phyloP scores from a whole-genome alignment of 2,329 filamentous ascomycete genomes.

The Pseudogymnoascus sp. region DNA sequence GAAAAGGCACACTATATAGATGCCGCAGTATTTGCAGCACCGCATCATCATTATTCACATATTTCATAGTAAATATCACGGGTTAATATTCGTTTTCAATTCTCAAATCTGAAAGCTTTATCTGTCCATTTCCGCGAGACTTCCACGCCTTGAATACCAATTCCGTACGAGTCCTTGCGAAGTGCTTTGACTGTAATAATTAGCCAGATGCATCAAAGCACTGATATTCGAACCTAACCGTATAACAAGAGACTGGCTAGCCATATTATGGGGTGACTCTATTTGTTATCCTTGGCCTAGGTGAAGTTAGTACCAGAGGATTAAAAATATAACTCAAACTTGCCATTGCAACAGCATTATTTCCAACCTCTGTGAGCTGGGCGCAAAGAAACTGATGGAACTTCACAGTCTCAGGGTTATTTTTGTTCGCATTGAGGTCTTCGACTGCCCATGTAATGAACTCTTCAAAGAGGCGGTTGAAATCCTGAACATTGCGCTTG shows the following conservation, averaged over 20 bases:
- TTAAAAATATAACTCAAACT: neutral
- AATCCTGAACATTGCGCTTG: neutral
- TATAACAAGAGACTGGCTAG: neutral
- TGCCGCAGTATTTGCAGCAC: neutral
- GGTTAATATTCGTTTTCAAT: neutral
- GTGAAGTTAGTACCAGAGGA: neutral
- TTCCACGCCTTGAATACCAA: neutral
- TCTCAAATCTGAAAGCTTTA: neutral
- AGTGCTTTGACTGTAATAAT: neutral
- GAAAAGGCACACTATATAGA: neutral
- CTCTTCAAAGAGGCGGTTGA: no score
- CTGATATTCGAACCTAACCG: neutral
- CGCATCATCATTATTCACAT: neutral
- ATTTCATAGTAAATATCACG: neutral
- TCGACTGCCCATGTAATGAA: no score
- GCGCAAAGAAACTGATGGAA: neutral
- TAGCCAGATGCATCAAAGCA: neutral
- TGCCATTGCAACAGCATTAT: neutral
- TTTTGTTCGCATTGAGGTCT: no score
- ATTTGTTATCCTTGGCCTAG: neutral
- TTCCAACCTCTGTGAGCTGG: neutral
- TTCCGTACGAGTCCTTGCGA: neutral
- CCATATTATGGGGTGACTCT: neutral
- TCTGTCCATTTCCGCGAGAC: neutral
- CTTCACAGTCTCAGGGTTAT: no score